Percentiles rank a stretch among this genome's conserved stretches.
These are phyloP conservation scores for Daldinia sp. DNA, from an alignment of 2,329 filamentous ascomycete species.

Conservation along the genomic window DNA sequence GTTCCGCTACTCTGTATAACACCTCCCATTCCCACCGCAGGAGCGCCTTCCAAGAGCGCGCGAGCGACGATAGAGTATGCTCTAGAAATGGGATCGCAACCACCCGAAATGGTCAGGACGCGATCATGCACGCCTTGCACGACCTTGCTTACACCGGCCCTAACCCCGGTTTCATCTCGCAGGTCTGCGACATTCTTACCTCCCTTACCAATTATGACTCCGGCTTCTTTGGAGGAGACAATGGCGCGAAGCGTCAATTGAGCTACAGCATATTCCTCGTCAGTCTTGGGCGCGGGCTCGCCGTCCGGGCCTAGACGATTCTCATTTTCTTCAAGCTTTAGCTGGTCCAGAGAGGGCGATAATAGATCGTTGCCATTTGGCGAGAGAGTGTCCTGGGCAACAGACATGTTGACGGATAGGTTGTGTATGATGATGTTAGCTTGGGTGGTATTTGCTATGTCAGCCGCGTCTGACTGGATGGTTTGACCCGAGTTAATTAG, in stretches of 20 bases:
- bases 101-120: conserved; percentile 92
- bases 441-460: conserved; percentile 23
- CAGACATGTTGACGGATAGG: conserved; percentile 61
- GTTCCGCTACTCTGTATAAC: conserved; percentile 87
- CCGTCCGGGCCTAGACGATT: conserved; percentile 73
- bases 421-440: conserved; percentile 10
- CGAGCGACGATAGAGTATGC: conserved; percentile 94
- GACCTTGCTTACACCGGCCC: conserved; percentile 98
- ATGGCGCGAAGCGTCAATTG: conserved; percentile 96
- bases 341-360: conserved; percentile 69
- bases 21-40: conserved; percentile 95
- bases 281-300: conserved; percentile 85
- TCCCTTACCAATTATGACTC: conserved; percentile 98
- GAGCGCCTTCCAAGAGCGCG: conserved; percentile 89
- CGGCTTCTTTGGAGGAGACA: conserved; percentile 98
- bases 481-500: conserved; percentile 21
- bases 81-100: conserved; percentile 85
- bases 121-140: conserved; percentile 97
- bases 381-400: conserved; percentile 64
- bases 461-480: conserved; percentile 27
- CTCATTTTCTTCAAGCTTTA: conserved; percentile 71
- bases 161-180: conserved; percentile 96
- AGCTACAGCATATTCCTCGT: conserved; percentile 94
- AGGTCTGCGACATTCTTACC: conserved; percentile 98
- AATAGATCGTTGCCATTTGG: conserved; percentile 68